Evolutionary conservation across 345 rosid species (phyloP), one percentile per base, ranked within the genome.

Genomic region (Microthlaspi erraticum): DNA sequence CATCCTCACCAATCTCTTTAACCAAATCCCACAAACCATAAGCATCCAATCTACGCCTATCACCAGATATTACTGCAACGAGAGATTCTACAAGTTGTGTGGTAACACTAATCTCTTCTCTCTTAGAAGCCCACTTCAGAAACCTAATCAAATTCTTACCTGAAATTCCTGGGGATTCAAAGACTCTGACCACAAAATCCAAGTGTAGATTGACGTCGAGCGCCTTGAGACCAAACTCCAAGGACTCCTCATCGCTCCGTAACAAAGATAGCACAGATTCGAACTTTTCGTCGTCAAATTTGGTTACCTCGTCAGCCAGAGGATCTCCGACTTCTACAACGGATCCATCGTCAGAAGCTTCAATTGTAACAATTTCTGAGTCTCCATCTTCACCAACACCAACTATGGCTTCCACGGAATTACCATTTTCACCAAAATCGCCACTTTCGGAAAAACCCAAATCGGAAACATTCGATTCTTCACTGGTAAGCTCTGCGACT

Each of bases 1-100:
- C 63, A 70, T 77, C 71, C 65, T 71, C 83, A 34, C 85, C 85
- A 65, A 83, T 81, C 68, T 85, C 92, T 79, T 69, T 77, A 66
- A 93, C 63, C 73, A 87, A 69, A 80, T 88, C 96, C 97, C 97
- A 90, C 79, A 93, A 57, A 20, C 60, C 71, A 60, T 83, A 87
- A 1, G 80, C 90, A 65, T 81, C 84, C 32, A 75, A 77, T 75
- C 78, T 82, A 74, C 82, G 80, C 62, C 64, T 34, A 32, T 81
- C 79, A 11, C 74, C 13, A 55, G 85, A 76, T 6, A 90, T 54
- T 2, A 84, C 83, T 23, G 33, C 54, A 51, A 83, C 81, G 58
- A 93, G 83, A 4, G 87, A 83, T 55, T 79, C 81, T 38, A 87
- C 72, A 39, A 69, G 80, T 11, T 66, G 50, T 16, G 74, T 45